Conservation (phyloP, 2,329 filamentous ascomycete genomes). For the Pestalotiopsis sp. region DNA sequence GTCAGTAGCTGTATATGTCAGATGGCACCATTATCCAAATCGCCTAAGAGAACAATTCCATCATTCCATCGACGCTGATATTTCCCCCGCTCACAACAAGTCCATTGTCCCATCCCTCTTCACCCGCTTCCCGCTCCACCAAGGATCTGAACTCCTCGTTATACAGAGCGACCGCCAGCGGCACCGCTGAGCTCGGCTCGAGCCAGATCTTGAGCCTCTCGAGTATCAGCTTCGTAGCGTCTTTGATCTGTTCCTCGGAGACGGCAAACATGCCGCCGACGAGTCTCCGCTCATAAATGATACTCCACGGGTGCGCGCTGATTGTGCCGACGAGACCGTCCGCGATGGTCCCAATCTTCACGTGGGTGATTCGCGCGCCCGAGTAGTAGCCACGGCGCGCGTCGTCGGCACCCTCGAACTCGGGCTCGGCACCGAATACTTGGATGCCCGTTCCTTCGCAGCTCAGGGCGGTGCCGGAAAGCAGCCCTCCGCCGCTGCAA, state of each 20-base stretch:
- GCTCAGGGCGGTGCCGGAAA: conserved; percentile 79
- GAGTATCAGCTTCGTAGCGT: conserved; percentile 74
- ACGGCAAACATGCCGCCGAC: conserved; percentile 74
- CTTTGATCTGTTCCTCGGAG: conserved; percentile 78
- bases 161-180: conserved; percentile 78
- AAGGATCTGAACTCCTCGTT: conserved; percentile 79
- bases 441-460: conserved; percentile 69
- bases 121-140: conserved; percentile 71
- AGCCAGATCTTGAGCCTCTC: conserved; percentile 90
- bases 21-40: neutral
- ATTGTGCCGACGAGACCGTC: conserved; percentile 90
- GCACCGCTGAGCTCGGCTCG: conserved; percentile 83
- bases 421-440: conserved; percentile 88
- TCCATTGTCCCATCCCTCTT: conserved; percentile 72
- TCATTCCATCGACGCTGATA: conserved; percentile 55
- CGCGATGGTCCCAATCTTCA: conserved; percentile 80
- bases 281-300: conserved; percentile 73
- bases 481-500: conserved; percentile 84
- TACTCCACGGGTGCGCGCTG: conserved; percentile 72
- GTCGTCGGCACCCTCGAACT: conserved; percentile 82
- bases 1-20: no score
- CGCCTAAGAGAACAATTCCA: conserved; percentile 44
- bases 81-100: conserved; percentile 64
- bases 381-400: conserved; percentile 68
- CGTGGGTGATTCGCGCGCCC: conserved; percentile 65